Base-by-base conservation (phyloP, 345 rosid species). In the sweet orange (Citrus sinensis) region DNA sequence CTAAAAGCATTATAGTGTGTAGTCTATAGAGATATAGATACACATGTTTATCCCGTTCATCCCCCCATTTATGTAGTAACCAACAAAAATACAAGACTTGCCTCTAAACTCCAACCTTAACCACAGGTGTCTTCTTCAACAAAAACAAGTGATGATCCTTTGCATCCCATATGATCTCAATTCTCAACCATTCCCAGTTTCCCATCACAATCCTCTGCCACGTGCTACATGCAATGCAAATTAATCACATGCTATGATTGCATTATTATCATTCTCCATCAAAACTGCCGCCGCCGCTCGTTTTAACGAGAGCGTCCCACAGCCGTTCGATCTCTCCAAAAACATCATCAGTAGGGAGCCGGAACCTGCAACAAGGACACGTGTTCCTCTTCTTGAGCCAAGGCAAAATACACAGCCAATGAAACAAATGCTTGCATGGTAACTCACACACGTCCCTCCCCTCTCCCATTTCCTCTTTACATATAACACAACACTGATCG, bases 291-390 rank as follows among this genome's bases (percentile, higher is more conserved):
- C 73, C 34, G 6, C 86, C 78, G 4, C 83, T 75, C 1, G 75
- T 73, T 80, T 83, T 88, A 62, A 82, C 74, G 14, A 94, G 87
- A 70, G 82, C 65, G 67, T 67, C 81, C 99, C 99, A 94, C 29
- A 93, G 85, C 91, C 99, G 95, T 73, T 81, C 84, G 88, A 96
- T 88, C 90, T 96, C 99, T 0, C 84, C 88, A 46, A 84, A 81
- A 10, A 87, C 91, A 82, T 96, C 97, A 67, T 96, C 98, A 7
- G 94, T 83, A 5, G 98, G 99, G 20, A 96, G 94, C 85, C 83
- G 90, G 79, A 88, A 90, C 88, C 99, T 80, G 86, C 99, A 96
- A 63, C 87, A 92, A 0, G 98, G 99, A 76, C 99, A 96, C 56
- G 93, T 94, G 84, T 92, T 94, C 84, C 86, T 91, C 86, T 90